Conservation (phyloP, 2,329 filamentous ascomycete genomes). For the Alternaria sp. region DNA sequence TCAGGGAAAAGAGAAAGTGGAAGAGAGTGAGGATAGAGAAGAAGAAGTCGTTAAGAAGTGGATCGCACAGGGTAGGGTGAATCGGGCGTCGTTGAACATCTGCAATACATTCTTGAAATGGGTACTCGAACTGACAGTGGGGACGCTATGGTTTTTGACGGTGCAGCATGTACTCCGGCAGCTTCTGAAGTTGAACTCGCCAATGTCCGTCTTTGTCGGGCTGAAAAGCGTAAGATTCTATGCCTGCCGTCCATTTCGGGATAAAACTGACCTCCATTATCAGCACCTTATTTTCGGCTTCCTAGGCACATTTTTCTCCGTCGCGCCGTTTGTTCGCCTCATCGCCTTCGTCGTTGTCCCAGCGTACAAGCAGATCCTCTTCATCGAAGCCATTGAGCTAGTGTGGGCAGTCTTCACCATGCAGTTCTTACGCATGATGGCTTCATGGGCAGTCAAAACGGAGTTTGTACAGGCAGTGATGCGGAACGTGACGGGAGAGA, state of each 20-base stretch:
- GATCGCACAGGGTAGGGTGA: conserved; percentile 26
- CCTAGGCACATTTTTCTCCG: conserved; percentile 7
- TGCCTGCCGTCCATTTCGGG: neutral
- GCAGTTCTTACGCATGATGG: conserved; percentile 9
- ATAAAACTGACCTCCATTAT: neutral
- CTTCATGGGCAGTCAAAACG: conserved; percentile 23
- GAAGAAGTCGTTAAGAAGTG: conserved; percentile 29
- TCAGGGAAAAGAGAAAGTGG: conserved; percentile 9
- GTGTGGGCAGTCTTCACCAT: conserved; percentile 12
- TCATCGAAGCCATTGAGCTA: conserved; percentile 16
- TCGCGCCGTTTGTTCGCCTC: conserved; percentile 11
- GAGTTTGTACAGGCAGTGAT: conserved; percentile 12
- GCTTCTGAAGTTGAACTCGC: conserved; percentile 12
- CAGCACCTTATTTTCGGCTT: conserved; percentile 11
- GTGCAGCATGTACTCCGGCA: conserved; percentile 7
- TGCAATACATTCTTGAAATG: conserved; percentile 30
- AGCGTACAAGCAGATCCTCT: conserved; percentile 26
- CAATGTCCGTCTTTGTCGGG: conserved; percentile 1
- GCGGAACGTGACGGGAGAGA: conserved; percentile 5
- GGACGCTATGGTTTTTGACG: conserved; percentile 7
- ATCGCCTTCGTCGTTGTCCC: conserved; percentile 21
- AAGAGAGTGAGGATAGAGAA: conserved; percentile 22
- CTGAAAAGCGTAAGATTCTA: conserved; percentile 14
- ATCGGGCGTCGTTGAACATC: conserved; percentile 26
- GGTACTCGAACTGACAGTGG: conserved; percentile 23